Conservation (phyloP, 768 basidiomycete genomes). For the Gloeopeniophorella convolvens region DNA sequence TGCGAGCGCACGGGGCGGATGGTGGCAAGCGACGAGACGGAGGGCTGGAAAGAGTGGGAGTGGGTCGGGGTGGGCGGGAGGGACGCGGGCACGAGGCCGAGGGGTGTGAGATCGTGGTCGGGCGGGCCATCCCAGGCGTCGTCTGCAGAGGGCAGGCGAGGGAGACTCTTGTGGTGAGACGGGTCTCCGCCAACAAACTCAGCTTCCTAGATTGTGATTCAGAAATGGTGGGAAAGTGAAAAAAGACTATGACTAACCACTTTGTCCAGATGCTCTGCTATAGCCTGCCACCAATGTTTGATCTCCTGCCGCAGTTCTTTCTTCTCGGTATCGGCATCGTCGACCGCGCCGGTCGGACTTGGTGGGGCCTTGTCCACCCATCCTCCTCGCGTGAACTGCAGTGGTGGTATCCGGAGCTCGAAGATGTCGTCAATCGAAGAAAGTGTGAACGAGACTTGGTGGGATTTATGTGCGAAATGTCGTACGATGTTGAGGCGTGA, state of each 20-base stretch:
- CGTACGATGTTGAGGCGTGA: slow-evolving; percentile 34
- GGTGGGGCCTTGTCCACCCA: slow-evolving; percentile 18
- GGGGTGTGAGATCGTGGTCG: slow-evolving; percentile 20
- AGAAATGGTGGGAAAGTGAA: neutral
- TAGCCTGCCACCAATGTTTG: slow-evolving; percentile 57
- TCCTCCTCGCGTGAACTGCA: slow-evolving; percentile 43
- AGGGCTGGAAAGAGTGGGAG: slow-evolving; percentile 19
- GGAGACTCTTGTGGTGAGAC: slow-evolving; percentile 42
- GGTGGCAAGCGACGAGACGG: slow-evolving; percentile 4
- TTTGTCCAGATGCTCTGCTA: slow-evolving; percentile 53
- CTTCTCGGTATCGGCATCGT: slow-evolving; percentile 37
- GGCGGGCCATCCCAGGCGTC: slow-evolving; percentile 39
- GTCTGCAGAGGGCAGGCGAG: slow-evolving; percentile 52
- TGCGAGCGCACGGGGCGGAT: neutral
- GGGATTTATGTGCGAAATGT: slow-evolving; percentile 34
- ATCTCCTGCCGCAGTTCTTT: slow-evolving; percentile 52
- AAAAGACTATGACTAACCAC: slow-evolving; percentile 35
- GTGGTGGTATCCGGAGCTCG: slow-evolving; percentile 51
- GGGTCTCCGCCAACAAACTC: slow-evolving; percentile 24
- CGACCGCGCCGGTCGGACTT: slow-evolving; percentile 1
- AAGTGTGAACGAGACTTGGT: slow-evolving; percentile 39
- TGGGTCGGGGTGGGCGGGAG: slow-evolving; percentile 22
- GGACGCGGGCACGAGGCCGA: slow-evolving; percentile 8
- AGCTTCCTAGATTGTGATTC: slow-evolving; percentile 35
- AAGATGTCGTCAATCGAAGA: slow-evolving; percentile 48